Base-by-base conservation (phyloP, 176 grass and related monocot genomes). In the Avena sativa region DNA sequence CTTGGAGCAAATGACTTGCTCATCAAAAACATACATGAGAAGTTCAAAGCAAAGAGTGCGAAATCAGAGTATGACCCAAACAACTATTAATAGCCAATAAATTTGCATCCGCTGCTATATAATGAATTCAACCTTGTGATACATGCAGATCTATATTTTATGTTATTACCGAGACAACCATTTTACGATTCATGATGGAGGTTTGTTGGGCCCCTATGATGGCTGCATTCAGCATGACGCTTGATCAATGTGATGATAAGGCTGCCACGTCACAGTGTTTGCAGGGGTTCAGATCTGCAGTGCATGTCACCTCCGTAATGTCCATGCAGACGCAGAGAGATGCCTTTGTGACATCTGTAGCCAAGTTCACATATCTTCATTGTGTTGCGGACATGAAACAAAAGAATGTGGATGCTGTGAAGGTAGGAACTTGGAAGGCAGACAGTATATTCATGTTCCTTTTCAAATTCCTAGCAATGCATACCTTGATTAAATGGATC, bases 131-230 rank as follows among this genome's bases (percentile, higher is more conserved):
- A 91, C 51, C 59, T 68, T 68, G 48, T 84, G 81, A 15, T 8
- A 61, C 49, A 70, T 88, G 76, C 87, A 98, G 93, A 85, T 94
- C 97, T 81, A 81, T 93, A 66, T 99, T 96, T 89, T 94, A 94
- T 87, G 78, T 91, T 78, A 93, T 94, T 40, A 94, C 77, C 38
- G 97, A 99, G 74, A 91, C 92, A 79, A 93, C 89, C 51, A 99
- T 99, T 86, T 90, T 99, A 46, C 91, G 87, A 78, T 95, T 96
- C 89, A 99, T 99, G 94, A 95, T 99, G 88, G 97, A 96, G 83
- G 97, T 96, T 80, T 99, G 94, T 78, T 99, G 97, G 97, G 97
- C 97, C 51, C 97, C 97, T 72, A 92, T 99, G 90, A 96, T 99
- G 92, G 97, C 92, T 88, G 97, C 97, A 81, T 99, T 99, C 89